These are phyloP conservation scores for Penicillium sclerotiorum DNA, from an alignment of 2,329 filamentous ascomycete genomes.

Conservation along the genomic window DNA sequence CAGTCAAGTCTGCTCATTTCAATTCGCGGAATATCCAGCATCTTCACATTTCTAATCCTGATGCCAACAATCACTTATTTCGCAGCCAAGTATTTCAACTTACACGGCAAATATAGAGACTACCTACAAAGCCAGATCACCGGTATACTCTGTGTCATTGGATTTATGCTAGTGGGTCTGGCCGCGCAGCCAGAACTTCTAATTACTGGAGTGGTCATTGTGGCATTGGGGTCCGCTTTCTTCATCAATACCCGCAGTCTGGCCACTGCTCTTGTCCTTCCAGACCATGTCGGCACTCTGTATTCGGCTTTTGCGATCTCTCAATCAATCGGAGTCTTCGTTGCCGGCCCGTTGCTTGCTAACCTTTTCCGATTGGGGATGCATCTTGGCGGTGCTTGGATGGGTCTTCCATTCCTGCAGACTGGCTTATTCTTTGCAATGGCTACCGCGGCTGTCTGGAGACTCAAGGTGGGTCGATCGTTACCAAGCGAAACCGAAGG, in stretches of 20 bases:
- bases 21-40: constrained; percentile 24
- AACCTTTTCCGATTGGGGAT: constrained; percentile 29
- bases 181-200: constrained; percentile 20
- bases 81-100: constrained; percentile 16
- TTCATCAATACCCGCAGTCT: constrained; percentile 26
- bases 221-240: constrained; percentile 31
- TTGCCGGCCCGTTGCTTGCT: constrained; percentile 31
- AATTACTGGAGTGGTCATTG: constrained; percentile 25
- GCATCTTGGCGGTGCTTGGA: constrained; percentile 29
- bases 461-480: constrained; percentile 10
- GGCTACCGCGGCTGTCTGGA: constrained; percentile 17
- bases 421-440: constrained; percentile 22
- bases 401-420: constrained; percentile 32
- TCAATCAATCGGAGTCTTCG: constrained; percentile 21
- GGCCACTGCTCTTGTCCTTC: constrained; percentile 28
- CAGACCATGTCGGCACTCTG: constrained; percentile 31
- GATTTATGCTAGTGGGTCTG: constrained; percentile 21
- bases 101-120: constrained; percentile 27
- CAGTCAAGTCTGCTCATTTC: constrained; percentile 34
- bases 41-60: constrained; percentile 26
- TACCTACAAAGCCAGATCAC: constrained; percentile 23
- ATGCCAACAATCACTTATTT: constrained; percentile 25
- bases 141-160: constrained; percentile 23
- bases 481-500: neutral
- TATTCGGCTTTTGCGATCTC: constrained; percentile 31